Percentiles rank a stretch among this genome's conserved stretches.
Conservation (phyloP, 495 filamentous ascomycete species). For the Neurospora terricola region DNA sequence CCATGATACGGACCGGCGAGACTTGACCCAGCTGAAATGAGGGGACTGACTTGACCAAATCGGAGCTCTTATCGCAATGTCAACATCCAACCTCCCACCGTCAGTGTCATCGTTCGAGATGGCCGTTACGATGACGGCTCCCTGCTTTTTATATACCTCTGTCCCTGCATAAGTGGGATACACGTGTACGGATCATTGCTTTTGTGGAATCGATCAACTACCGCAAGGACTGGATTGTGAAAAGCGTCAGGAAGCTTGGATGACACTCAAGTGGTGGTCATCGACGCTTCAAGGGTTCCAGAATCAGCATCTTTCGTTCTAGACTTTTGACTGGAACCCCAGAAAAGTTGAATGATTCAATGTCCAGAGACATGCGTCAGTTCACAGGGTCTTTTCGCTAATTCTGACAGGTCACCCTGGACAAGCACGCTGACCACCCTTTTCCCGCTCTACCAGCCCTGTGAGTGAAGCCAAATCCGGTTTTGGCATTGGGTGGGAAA, state of each 20-base stretch:
- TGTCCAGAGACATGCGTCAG: not conserved
- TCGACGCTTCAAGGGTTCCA: not conserved
- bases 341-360: not conserved
- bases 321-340: not conserved
- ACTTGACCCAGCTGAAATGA: not conserved
- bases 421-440: not conserved
- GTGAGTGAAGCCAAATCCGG: slow-evolving; percentile 14
- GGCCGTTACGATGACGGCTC: not conserved
- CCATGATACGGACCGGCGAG: not conserved
- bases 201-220: not conserved
- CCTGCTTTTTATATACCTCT: not conserved
- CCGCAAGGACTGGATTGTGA: not conserved
- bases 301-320: not conserved
- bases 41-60: not conserved
- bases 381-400: not conserved
- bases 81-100: not conserved
- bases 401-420: not conserved
- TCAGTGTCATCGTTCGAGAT: not conserved
- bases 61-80: not conserved
- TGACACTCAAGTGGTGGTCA: not conserved
- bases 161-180: not conserved
- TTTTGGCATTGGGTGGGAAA: slow-evolving; percentile 20
- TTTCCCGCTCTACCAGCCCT: not conserved
- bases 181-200: not conserved
- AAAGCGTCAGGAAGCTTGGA: not conserved